Base-by-base conservation (phyloP, 2,329 filamentous ascomycete genomes). In the Diaporthe sp. region DNA sequence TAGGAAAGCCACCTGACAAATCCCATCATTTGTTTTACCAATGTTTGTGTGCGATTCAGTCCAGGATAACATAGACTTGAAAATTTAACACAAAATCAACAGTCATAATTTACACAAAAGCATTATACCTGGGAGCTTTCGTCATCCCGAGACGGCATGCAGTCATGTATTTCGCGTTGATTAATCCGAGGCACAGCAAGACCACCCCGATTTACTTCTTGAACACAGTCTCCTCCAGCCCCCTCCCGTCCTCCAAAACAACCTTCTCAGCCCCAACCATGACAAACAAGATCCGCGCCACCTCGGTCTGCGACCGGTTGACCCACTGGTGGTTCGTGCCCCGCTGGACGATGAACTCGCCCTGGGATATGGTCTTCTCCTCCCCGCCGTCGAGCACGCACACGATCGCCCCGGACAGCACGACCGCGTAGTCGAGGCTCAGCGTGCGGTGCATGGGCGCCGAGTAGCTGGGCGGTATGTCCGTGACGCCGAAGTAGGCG, bases 251-350 rank as follows among this genome's bases (percentile, higher is more conserved):
- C 31, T 77, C 79, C 12, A 85, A 80, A 59, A 79, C 79, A 67
- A 88, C 79, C 79, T 85, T 84, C 62, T 87, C 81, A 22, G 83
- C 81, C 10, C 82, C 83, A 4, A 88, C 78, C 82, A 84, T 82
- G 53, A 87, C 82, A 72, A 82, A 84, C 57, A 85, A 78, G 0
- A 87, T 80, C 34, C 84, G 80, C 67, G 84, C 87, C 22, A 82
- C 76, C 61, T 83, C 81, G 2, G 81, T 51, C 22, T 28, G 77
- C 0, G 82, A 81, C 22, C 82, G 80, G 74, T 88, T 88, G 22
- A 82, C 78, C 86, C 87, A 89, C 15, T 80, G 79, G 78, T 89
- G 87, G 73, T 85, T 87, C 12, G 81, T 82, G 0, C 87, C 87
- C 55, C 84, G 80, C 78, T 87, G 83, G 0, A 87, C 80, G 46